Evolutionary conservation across 129 eudicot genomes (phyloP).

Genomic region (Artemisia tridentata): DNA sequence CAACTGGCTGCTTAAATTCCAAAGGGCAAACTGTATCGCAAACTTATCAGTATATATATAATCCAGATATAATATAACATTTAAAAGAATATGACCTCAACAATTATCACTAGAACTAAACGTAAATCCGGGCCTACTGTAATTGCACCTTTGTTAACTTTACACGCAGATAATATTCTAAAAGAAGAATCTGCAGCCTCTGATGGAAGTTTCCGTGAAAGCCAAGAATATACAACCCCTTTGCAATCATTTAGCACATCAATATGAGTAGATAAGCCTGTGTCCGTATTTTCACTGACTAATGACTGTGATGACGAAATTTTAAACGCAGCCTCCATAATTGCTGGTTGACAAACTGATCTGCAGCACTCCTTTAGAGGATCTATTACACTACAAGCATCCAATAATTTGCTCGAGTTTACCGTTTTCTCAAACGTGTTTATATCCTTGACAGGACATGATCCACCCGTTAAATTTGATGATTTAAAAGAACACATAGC

Average conservation of each 20-base stretch:
- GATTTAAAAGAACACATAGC: constrained; percentile 66
- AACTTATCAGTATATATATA: constrained; percentile 17
- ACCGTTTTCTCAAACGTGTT: constrained; percentile 62
- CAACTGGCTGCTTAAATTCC: constrained; percentile 71
- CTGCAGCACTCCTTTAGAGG: constrained; percentile 93
- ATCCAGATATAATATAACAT: constrained; percentile 1
- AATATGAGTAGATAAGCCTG: constrained; percentile 38
- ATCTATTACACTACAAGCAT: constrained; percentile 81
- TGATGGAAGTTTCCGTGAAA: constrained; percentile 70
- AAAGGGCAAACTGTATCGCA: constrained; percentile 77
- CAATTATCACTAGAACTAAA: neutral
- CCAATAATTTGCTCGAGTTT: constrained; percentile 74
- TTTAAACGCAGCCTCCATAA: constrained; percentile 83
- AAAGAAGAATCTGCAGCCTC: constrained; percentile 71
- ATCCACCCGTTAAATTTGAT: constrained; percentile 75
- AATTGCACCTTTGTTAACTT: constrained; percentile 79
- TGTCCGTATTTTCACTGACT: constrained; percentile 35
- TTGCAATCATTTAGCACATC: constrained; percentile 78
- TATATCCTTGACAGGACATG: constrained; percentile 82
- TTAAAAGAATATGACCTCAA: neutral
- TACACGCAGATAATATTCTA: constrained; percentile 76
- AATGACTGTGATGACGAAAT: constrained; percentile 40
- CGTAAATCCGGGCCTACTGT: neutral
- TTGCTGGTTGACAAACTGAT: constrained; percentile 75
- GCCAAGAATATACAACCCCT: constrained; percentile 74